Evolutionary conservation across 495 filamentous ascomycete genomes (phyloP).

Genomic region (Chaetomium cochliodes): DNA sequence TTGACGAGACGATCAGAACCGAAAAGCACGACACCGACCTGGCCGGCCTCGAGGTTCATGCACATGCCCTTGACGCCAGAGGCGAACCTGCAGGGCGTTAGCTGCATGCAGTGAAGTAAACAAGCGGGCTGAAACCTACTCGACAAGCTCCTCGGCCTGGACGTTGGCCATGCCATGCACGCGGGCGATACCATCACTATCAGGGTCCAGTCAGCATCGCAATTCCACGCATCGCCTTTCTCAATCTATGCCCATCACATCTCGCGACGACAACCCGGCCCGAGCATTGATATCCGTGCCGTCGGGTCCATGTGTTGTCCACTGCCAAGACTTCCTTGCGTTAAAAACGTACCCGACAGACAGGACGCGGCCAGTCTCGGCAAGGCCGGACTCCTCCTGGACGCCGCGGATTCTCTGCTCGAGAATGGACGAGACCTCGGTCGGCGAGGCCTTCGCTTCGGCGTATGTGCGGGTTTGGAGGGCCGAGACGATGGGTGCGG

Average conservation of each 20-base stretch:
- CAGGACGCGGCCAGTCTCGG: slow-evolving; percentile 97
- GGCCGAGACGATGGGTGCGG: slow-evolving; percentile 71
- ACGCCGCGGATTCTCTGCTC: slow-evolving; percentile 98
- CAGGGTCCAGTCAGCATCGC: slow-evolving; percentile 41
- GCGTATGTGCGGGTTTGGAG: slow-evolving; percentile 88
- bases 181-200: slow-evolving; percentile 99
- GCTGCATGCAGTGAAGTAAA: slow-evolving; percentile 13
- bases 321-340: slow-evolving; percentile 27
- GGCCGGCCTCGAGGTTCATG: slow-evolving; percentile 99
- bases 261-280: neutral
- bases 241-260: neutral
- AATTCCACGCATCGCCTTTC: neutral
- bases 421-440: slow-evolving; percentile 98
- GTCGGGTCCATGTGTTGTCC: slow-evolving; percentile 17
- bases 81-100: slow-evolving; percentile 70
- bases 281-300: slow-evolving; percentile 1
- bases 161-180: slow-evolving; percentile 99
- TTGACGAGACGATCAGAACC: slow-evolving; percentile 99
- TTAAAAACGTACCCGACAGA: slow-evolving; percentile 87
- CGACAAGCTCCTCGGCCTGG: slow-evolving; percentile 99
- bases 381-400: slow-evolving; percentile 90
- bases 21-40: slow-evolving; percentile 99
- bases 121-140: slow-evolving; percentile 64
- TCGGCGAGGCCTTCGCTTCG: slow-evolving; percentile 92
- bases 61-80: slow-evolving; percentile 99